Conservation (phyloP, 1,284 basidiomycete species). For the Malassezia restricta region DNA sequence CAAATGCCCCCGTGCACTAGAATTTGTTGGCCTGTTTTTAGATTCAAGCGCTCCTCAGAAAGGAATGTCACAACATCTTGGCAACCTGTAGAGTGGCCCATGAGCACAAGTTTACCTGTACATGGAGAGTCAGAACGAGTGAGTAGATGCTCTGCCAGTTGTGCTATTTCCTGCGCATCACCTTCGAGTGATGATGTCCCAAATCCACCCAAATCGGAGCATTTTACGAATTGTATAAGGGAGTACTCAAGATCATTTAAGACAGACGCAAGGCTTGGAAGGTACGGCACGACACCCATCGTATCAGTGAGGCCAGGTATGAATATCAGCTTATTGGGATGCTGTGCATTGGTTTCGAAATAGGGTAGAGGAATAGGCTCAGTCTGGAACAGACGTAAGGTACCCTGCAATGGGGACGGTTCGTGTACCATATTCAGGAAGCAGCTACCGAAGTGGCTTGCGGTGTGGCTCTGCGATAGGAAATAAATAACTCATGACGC, state of each 20-base stretch:
- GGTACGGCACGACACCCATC: constrained; percentile 30
- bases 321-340: constrained; percentile 28
- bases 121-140: constrained; percentile 2
- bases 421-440: not conserved
- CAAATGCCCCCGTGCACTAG: constrained; percentile 31
- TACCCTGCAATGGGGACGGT: constrained; percentile 11
- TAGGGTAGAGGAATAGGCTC: constrained; percentile 25
- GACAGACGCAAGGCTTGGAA: constrained; percentile 16
- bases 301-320: constrained; percentile 35
- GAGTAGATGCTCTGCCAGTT: constrained; percentile 20
- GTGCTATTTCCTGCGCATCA: constrained; percentile 34
- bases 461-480: too few species aligned
- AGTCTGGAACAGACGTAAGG: constrained; percentile 22
- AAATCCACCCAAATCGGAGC: constrained; percentile 33
- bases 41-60: constrained; percentile 12
- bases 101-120: constrained; percentile 26
- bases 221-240: constrained; percentile 29
- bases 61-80: constrained; percentile 35
- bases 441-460: not conserved
- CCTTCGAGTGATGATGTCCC: constrained; percentile 31
- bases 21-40: not conserved
- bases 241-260: constrained; percentile 19
- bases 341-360: constrained; percentile 23
- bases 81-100: constrained; percentile 43
- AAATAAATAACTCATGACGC: too few species aligned